Evolutionary conservation across 441 rosid species (phyloP), one percentile per base, ranked within the genome.

Genomic region (Gossypium trilobum): DNA sequence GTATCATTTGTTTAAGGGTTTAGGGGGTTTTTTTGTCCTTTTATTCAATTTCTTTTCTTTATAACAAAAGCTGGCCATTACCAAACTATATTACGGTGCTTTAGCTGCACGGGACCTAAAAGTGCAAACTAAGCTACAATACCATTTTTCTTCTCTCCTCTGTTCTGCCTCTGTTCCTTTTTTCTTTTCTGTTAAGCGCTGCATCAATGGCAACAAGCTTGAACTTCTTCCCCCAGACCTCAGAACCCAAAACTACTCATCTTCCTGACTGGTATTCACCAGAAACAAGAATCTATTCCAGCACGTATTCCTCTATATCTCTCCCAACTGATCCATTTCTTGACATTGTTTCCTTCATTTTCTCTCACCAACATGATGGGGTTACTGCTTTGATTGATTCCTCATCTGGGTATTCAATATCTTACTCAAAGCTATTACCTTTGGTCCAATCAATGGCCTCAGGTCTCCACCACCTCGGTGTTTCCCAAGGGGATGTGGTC

Each of bases 401-500:
- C 74, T 71, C 69, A 0, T 80, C 93, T 62, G 93, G 92, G 44
- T 82, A 31, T 73, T 87, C 97, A 8, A 74, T 93, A 6, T 83
- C 92, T 74, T 83, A 87, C 83, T 20, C 68, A 4, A 74, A 90
- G 25, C 83, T 93, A 16, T 74, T 78, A 44, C 62, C 76, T 19
- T 54, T 85, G 73, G 86, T 93, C 52, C 73, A 73, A 22, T 85
- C 89, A 72, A 55, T 88, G 61, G 91, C 95, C 70, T 78, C 85
- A 25, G 88, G 85, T 68, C 81, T 93, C 50, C 87, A 81, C 39
- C 74, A 70, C 54, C 23, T 83, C 39, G 93, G 93, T 36, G 39
- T 90, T 46, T 79, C 70, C 1, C 83, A 81, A 80, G 92, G 95
- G 71, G 91, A 91, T 51, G 87, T 84, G 27, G 90, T 93, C 14